A percentile compares a stretch with the other conserved stretches of the same genome.
These are phyloP conservation scores for Dactylellina parvicollis DNA, from an alignment of 2,329 filamentous ascomycete genomes.

Conservation along the genomic window DNA sequence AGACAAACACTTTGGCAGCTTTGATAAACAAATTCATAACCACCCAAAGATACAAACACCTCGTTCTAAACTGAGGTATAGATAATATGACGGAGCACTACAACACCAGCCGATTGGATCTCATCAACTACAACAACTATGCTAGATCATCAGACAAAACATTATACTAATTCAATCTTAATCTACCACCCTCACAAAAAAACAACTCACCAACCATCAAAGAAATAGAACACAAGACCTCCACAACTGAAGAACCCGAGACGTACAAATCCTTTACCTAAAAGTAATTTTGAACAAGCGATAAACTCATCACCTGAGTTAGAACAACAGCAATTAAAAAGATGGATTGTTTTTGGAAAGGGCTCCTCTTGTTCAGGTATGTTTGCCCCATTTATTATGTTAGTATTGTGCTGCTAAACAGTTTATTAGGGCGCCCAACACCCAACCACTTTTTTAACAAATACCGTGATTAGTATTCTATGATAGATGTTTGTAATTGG, in stretches of 20 bases:
- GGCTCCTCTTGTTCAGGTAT: background rate
- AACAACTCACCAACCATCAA: background rate
- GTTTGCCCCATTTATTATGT: background rate
- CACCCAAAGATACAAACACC: background rate
- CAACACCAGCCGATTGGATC: background rate
- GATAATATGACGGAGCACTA: constrained; percentile 3
- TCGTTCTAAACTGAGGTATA: constrained; percentile 6
- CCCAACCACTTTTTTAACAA: background rate
- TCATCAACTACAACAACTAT: constrained; percentile 1
- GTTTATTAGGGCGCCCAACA: background rate
- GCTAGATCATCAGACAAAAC: background rate
- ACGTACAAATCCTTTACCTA: background rate
- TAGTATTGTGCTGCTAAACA: background rate
- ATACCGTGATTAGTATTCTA: background rate
- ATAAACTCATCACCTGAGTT: background rate
- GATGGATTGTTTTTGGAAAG: background rate
- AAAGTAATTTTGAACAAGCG: background rate
- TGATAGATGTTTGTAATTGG: background rate
- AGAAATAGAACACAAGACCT: background rate
- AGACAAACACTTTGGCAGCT: background rate
- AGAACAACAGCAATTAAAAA: background rate
- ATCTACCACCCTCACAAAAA: background rate
- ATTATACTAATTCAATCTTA: background rate
- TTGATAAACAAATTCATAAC: constrained; percentile 3
- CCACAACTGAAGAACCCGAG: background rate